phyloP scores from a whole-genome alignment of 73 alveolate genomes.

The Paramecium caudatum region DNA sequence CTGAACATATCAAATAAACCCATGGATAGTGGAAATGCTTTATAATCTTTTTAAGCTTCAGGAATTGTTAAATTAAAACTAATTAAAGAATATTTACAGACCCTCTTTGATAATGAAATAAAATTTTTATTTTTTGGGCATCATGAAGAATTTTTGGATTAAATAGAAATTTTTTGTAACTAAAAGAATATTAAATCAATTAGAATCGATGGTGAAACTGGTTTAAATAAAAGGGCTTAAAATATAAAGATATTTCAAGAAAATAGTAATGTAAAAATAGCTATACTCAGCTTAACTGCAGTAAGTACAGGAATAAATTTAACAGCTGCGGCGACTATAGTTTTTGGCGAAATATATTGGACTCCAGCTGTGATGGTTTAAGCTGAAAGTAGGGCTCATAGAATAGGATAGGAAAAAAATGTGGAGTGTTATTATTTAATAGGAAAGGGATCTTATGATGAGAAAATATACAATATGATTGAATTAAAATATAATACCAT shows the following conservation, averaged over 20 bases:
- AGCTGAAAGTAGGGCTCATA: constrained; percentile 98
- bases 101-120: no score
- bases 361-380: constrained; percentile 96
- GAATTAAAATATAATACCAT: no score
- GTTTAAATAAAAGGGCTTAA: constrained; percentile 80
- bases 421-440: constrained; percentile 92
- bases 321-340: constrained; percentile 94
- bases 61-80: no score
- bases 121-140: no score
- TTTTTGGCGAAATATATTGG: constrained; percentile 97
- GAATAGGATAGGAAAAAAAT: constrained; percentile 92
- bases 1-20: no score
- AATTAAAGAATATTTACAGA: no score
- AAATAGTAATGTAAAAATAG: constrained; percentile 82
- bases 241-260: constrained; percentile 84
- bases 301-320: constrained; percentile 94
- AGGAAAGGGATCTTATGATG: constrained; percentile 67
- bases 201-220: constrained; percentile 59
- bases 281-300: constrained; percentile 89
- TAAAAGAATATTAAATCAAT: neutral
- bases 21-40: no score
- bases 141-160: no score
- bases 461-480: neutral
- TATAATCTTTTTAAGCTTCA: no score
- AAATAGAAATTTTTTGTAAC: constrained; percentile 23